Evolutionary conservation across 2,329 filamentous ascomycete genomes (phyloP).

Genomic region (Aspergillus sp.): DNA sequence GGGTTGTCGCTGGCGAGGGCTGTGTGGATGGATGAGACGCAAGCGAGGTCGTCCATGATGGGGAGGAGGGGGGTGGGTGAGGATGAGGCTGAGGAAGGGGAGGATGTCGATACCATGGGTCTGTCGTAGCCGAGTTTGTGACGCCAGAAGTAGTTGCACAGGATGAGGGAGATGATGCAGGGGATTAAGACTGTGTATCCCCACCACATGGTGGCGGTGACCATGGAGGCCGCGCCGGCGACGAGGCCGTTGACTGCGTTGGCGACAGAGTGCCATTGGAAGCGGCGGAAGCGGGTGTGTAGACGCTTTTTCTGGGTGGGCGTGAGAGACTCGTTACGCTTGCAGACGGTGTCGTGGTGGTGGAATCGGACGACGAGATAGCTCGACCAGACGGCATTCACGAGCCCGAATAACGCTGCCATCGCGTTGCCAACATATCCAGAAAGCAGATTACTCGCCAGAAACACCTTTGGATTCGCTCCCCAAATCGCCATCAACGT

Average conservation of each 20-base stretch:
- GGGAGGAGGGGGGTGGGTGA: constrained; percentile 15
- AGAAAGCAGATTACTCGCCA: constrained; percentile 50
- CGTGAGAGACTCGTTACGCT: constrained; percentile 19
- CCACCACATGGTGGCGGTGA: constrained; percentile 50
- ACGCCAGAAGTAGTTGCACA: constrained; percentile 49
- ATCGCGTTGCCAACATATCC: constrained; percentile 53
- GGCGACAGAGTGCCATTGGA: constrained; percentile 42
- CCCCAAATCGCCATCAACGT: constrained; percentile 53
- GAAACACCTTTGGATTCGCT: constrained; percentile 37
- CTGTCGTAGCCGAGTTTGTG: constrained; percentile 45
- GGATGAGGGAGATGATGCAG: constrained; percentile 43
- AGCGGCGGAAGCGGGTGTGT: constrained; percentile 31
- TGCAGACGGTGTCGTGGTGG: constrained; percentile 28
- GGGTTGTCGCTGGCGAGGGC: constrained; percentile 7
- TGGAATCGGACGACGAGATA: constrained; percentile 41
- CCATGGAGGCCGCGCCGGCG: constrained; percentile 46
- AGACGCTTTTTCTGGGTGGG: constrained; percentile 24
- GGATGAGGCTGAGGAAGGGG: constrained; percentile 4
- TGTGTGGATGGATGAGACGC: constrained; percentile 15
- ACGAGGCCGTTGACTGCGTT: constrained; percentile 45
- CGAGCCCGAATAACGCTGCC: constrained; percentile 45
- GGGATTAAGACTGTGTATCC: constrained; percentile 50
- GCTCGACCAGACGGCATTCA: constrained; percentile 47
- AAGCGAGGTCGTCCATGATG: constrained; percentile 21
- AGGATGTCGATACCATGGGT: constrained; percentile 16